Evolutionary conservation across 2,329 filamentous ascomycete species (phyloP).

Genomic region (Trichoderma sp.): DNA sequence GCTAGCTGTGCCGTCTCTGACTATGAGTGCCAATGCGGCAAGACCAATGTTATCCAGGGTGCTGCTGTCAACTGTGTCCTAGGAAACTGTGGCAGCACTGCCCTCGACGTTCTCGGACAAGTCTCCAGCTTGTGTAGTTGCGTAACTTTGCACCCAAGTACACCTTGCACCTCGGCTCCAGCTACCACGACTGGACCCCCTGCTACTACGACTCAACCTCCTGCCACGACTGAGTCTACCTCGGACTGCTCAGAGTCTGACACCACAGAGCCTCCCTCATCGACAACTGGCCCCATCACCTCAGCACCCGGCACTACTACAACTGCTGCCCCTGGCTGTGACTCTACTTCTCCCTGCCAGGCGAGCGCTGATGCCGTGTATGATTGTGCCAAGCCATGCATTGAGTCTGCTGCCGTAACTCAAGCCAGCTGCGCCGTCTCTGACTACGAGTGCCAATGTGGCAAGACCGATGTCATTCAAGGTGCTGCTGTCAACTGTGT

Average conservation of each 20-base stretch:
- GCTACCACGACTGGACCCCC: not conserved
- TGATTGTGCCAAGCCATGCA: slow-evolving; percentile 25
- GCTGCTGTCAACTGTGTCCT: slow-evolving; percentile 25
- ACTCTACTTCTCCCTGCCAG: slow-evolving; percentile 21
- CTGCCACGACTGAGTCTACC: not conserved
- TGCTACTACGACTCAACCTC: not conserved
- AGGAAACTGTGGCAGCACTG: slow-evolving; percentile 18
- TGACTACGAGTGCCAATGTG: slow-evolving; percentile 27
- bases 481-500: slow-evolving; percentile 27
- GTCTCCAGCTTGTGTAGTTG: slow-evolving; percentile 28
- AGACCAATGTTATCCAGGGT: slow-evolving; percentile 24
- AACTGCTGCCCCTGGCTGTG: not conserved
- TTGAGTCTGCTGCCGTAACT: slow-evolving; percentile 23
- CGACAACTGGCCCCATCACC: not conserved
- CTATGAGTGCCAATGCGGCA: slow-evolving; percentile 25
- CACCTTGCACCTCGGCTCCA: slow-evolving; percentile 22
- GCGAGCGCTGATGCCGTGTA: slow-evolving; percentile 23
- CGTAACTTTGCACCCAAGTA: slow-evolving; percentile 26
- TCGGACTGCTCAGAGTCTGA: not conserved
- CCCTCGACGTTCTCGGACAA: slow-evolving; percentile 23
- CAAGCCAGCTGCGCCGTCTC: slow-evolving; percentile 16
- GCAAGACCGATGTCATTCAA: slow-evolving; percentile 25
- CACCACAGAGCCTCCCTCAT: not conserved
- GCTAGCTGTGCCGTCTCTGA: slow-evolving; percentile 21
- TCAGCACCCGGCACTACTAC: not conserved